Percentiles rank a stretch among this genome's conserved stretches.
Conservation (phyloP, 345 rosid genomes). For the Eucalyptus sideroxylon region DNA sequence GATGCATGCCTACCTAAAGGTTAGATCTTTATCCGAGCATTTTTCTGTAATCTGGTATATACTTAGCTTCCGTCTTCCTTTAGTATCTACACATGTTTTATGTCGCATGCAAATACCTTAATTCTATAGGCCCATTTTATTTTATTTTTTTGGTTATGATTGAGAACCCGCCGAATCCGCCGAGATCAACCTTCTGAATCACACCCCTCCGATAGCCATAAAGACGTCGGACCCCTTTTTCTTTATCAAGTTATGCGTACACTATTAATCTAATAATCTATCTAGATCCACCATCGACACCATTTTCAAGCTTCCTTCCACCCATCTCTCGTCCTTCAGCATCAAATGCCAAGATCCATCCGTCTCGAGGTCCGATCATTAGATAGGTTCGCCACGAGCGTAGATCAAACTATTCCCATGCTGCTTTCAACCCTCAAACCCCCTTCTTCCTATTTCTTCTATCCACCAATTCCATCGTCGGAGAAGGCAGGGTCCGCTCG, state of each 20-base stretch:
- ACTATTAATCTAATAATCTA: neutral
- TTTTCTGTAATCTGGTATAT: neutral
- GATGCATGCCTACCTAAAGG: neutral
- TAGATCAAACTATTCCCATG: neutral
- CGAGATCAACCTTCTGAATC: rapidly evolving
- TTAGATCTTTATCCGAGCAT: neutral
- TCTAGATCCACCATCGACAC: neutral
- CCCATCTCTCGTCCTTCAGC: neutral
- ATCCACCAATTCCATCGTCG: neutral
- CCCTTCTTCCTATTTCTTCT: neutral
- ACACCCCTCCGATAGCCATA: too few species aligned
- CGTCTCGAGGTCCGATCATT: rapidly evolving
- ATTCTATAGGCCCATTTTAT: neutral
- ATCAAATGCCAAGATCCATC: neutral
- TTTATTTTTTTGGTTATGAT: too few species aligned
- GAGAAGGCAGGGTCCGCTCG: rapidly evolving
- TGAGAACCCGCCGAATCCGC: rapidly evolving
- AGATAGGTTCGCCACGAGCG: neutral
- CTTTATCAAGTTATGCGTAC: neutral
- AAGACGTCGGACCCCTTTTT: too few species aligned
- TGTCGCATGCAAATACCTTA: neutral
- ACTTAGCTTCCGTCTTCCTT: neutral
- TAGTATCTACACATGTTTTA: neutral
- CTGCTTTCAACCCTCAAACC: neutral
- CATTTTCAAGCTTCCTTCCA: neutral